Conservation (phyloP, 1,284 basidiomycete genomes). For the Boletus mariae region DNA sequence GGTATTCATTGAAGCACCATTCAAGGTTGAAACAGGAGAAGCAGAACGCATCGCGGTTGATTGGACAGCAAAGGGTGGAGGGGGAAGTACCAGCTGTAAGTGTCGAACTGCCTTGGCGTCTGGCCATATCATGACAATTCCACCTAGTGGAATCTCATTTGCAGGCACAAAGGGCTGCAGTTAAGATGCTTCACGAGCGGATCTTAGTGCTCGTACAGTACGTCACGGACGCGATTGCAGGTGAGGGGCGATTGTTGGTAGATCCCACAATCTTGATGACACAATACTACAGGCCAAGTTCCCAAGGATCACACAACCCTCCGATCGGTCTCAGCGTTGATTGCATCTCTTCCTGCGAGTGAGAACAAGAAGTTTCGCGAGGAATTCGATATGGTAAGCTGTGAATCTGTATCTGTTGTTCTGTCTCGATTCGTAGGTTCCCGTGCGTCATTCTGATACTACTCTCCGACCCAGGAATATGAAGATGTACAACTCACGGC, state of each 20-base stretch:
- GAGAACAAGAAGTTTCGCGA: conserved; percentile 75
- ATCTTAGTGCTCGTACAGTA: conserved; percentile 83
- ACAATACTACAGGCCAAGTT: conserved; percentile 49
- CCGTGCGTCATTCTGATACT: background rate
- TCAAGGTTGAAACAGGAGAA: conserved; percentile 93
- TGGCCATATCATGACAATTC: background rate
- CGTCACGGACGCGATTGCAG: conserved; percentile 69
- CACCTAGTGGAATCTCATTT: conserved; percentile 81
- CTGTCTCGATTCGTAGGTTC: background rate
- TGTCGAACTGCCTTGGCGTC: conserved; percentile 13
- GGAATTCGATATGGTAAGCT: conserved; percentile 79
- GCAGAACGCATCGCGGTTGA: conserved; percentile 98
- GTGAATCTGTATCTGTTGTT: background rate
- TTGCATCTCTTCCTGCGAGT: conserved; percentile 83
- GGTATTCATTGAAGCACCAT: conserved; percentile 80
- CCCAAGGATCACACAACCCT: conserved; percentile 76
- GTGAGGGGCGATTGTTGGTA: conserved; percentile 39
- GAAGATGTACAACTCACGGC: conserved; percentile 92
- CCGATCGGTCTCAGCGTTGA: conserved; percentile 79
- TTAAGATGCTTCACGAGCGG: conserved; percentile 93
- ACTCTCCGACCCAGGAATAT: conserved; percentile 67
- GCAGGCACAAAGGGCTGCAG: conserved; percentile 88
- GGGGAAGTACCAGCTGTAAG: conserved; percentile 75
- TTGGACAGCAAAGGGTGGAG: conserved; percentile 89
- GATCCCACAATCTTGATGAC: conserved; percentile 1